Percentiles rank a stretch among this genome's conserved stretches.
Conservation (phyloP, 768 basidiomycete genomes). For the Calvatia gigantea region DNA sequence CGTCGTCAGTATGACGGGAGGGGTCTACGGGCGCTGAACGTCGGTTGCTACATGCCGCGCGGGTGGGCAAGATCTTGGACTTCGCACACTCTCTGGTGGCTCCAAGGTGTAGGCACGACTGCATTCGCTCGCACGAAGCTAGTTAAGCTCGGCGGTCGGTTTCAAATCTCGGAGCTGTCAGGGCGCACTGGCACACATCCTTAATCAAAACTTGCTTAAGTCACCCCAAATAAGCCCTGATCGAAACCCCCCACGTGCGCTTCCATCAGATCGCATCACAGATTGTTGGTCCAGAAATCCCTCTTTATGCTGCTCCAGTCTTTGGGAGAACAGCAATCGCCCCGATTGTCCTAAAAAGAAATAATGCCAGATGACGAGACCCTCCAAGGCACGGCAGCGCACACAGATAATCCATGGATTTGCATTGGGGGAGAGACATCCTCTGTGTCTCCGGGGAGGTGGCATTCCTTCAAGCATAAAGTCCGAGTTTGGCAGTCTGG, state of each 20-base stretch:
- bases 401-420: constrained; percentile 4
- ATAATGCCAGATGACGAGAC: constrained; percentile 47
- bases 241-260: no score
- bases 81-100: no score
- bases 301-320: background rate
- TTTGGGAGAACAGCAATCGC: background rate
- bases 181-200: no score
- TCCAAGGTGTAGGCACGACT: no score
- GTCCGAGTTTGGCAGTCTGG: background rate
- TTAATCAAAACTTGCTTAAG: no score
- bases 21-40: constrained; percentile 1
- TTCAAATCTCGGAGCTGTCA: no score
- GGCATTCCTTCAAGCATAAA: constrained; percentile 16
- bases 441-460: constrained; percentile 15
- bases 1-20: background rate
- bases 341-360: constrained; percentile 5
- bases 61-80: background rate
- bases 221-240: no score
- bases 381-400: constrained; percentile 25
- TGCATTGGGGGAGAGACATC: background rate
- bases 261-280: no score
- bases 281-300: no score
- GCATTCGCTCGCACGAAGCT: no score
- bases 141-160: no score
- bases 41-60: constrained; percentile 3